These are phyloP conservation scores for Melocanna baccifera DNA, from an alignment of 176 grass and related monocot genomes.

Conservation along the genomic window DNA sequence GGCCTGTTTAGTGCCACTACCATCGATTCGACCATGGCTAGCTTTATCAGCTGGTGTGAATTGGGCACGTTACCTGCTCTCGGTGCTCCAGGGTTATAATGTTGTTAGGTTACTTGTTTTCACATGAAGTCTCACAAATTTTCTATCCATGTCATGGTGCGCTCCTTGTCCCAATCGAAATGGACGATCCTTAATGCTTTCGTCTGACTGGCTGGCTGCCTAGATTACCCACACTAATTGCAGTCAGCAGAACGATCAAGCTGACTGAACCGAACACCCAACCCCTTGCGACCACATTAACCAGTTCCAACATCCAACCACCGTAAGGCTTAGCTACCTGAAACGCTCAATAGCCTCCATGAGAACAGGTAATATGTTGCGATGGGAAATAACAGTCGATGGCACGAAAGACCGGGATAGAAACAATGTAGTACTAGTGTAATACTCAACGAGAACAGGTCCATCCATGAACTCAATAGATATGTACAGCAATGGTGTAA, in stretches of 20 bases:
- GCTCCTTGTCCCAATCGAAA: background rate
- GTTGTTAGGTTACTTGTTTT: background rate
- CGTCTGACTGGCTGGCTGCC: background rate
- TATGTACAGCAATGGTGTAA: constrained; percentile 42
- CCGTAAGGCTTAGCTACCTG: background rate
- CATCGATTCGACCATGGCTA: background rate
- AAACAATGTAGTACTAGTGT: background rate
- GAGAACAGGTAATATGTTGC: too few species aligned
- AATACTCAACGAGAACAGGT: background rate
- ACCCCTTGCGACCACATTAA: background rate
- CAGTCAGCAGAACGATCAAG: background rate
- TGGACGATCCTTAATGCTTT: background rate
- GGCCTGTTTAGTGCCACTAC: background rate
- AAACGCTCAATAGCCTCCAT: background rate
- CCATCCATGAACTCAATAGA: background rate
- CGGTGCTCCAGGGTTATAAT: background rate
- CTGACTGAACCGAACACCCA: background rate
- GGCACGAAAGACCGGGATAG: background rate
- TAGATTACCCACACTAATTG: background rate
- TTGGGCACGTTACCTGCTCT: background rate
- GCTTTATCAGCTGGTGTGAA: background rate
- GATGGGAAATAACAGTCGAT: background rate
- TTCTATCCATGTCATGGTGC: background rate
- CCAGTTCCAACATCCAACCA: background rate
- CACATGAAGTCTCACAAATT: background rate